These are phyloP conservation scores for Bretziella fagacearum DNA, from an alignment of 2,329 filamentous ascomycete species.

Conservation along the genomic window DNA sequence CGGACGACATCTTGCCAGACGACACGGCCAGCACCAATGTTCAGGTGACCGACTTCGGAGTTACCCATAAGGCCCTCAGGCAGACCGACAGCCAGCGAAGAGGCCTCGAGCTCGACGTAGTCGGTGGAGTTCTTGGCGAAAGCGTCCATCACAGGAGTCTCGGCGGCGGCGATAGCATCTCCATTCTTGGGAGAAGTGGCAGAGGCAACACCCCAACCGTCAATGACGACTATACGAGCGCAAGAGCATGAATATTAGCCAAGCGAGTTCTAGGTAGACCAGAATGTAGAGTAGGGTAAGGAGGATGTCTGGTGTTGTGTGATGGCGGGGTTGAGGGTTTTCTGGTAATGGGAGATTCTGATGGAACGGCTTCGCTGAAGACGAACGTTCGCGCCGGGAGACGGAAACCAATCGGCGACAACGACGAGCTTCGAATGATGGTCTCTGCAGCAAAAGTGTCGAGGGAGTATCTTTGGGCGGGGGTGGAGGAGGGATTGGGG, in stretches of 20 bases:
- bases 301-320: slow-evolving; percentile 17
- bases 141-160: slow-evolving; percentile 88
- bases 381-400: not conserved
- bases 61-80: slow-evolving; percentile 98
- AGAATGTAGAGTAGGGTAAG: slow-evolving; percentile 35
- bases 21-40: slow-evolving; percentile 92
- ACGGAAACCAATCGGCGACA: not conserved
- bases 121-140: slow-evolving; percentile 70
- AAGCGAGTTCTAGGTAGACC: slow-evolving; percentile 38
- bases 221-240: slow-evolving; percentile 70
- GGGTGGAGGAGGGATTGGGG: not conserved
- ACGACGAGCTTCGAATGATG: not conserved
- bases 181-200: slow-evolving; percentile 69
- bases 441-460: not conserved
- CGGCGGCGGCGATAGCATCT: slow-evolving; percentile 85
- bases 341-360: not conserved
- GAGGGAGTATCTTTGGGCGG: slow-evolving; percentile 2
- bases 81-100: slow-evolving; percentile 84
- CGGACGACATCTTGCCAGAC: slow-evolving; percentile 98
- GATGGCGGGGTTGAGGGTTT: not conserved
- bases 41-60: slow-evolving; percentile 94
- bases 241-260: slow-evolving; percentile 41
- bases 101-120: slow-evolving; percentile 86
- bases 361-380: not conserved
- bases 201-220: slow-evolving; percentile 87